Evolutionary conservation across 2,329 filamentous ascomycete species (phyloP).

Genomic region (Ustilaginoidea virens): DNA sequence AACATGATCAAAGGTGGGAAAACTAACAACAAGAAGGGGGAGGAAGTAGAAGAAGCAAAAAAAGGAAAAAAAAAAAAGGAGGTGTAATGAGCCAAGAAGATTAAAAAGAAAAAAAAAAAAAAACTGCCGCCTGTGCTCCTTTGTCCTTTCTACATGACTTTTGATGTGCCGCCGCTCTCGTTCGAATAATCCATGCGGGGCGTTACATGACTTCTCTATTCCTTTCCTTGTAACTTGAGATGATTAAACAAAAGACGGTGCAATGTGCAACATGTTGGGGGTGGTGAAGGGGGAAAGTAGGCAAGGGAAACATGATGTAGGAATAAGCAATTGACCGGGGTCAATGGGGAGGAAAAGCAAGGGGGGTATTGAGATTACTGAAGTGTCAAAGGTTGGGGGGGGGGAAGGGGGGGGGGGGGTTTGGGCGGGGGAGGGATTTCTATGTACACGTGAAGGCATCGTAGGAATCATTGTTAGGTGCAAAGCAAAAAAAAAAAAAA

Average conservation of each 20-base stretch:
- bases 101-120: slow-evolving; percentile 7
- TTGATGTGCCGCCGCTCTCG: slow-evolving; percentile 19
- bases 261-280: slow-evolving; percentile 4
- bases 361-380: slow-evolving; percentile 24
- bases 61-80: slow-evolving; percentile 8
- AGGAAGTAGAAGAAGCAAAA: not conserved
- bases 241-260: slow-evolving; percentile 11
- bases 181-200: slow-evolving; percentile 14
- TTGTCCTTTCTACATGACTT: slow-evolving; percentile 27
- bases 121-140: slow-evolving; percentile 22
- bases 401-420: no score
- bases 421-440: slow-evolving; percentile 6
- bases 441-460: slow-evolving; percentile 24
- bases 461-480: slow-evolving; percentile 20
- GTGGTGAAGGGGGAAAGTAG: slow-evolving; percentile 2
- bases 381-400: slow-evolving; percentile 15
- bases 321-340: not conserved
- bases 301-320: no score
- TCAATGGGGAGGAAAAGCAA: not conserved
- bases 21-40: slow-evolving; percentile 2
- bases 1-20: slow-evolving; percentile 5
- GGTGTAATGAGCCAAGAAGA: slow-evolving; percentile 6
- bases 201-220: slow-evolving; percentile 28
- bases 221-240: slow-evolving; percentile 17
- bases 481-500: no score